phyloP scores from a whole-genome alignment of 2,329 filamentous ascomycete genomes.

The Botrytis fragariae region DNA sequence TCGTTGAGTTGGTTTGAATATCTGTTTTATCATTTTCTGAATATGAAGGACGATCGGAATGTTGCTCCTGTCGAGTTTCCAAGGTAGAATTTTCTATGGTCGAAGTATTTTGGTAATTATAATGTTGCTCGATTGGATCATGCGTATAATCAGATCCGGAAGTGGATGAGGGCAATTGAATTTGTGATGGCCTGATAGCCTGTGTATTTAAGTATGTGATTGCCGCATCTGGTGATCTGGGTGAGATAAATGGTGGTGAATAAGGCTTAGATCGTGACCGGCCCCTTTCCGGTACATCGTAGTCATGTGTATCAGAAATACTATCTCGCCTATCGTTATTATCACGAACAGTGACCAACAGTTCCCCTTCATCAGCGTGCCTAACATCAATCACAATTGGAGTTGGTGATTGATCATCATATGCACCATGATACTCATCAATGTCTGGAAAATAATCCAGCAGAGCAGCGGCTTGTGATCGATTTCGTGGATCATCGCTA shows the following conservation, averaged over 20 bases:
- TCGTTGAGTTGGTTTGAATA: slow-evolving; percentile 3
- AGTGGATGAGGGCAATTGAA: slow-evolving; percentile 23
- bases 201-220: neutral
- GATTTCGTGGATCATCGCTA: slow-evolving; percentile 66
- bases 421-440: slow-evolving; percentile 25
- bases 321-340: neutral
- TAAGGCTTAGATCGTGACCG: slow-evolving; percentile 33
- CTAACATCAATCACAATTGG: slow-evolving; percentile 36
- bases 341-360: slow-evolving; percentile 18
- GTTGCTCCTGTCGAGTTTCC: slow-evolving; percentile 16
- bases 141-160: slow-evolving; percentile 24
- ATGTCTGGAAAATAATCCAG: slow-evolving; percentile 64
- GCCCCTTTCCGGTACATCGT: slow-evolving; percentile 35
- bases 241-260: slow-evolving; percentile 20
- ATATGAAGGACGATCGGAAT: neutral
- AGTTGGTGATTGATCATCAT: slow-evolving; percentile 22
- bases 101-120: slow-evolving; percentile 12
- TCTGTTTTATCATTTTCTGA: slow-evolving; percentile 9
- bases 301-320: neutral
- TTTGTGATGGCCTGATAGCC: slow-evolving; percentile 6
- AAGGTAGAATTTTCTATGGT: slow-evolving; percentile 15
- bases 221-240: neutral
- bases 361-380: slow-evolving; percentile 23
- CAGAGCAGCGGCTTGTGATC: slow-evolving; percentile 71
- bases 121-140: slow-evolving; percentile 13